Percentiles rank a stretch among this genome's conserved stretches.
These are phyloP conservation scores for Thelephora ganbajun DNA, from an alignment of 768 basidiomycete genomes.

Conservation along the genomic window DNA sequence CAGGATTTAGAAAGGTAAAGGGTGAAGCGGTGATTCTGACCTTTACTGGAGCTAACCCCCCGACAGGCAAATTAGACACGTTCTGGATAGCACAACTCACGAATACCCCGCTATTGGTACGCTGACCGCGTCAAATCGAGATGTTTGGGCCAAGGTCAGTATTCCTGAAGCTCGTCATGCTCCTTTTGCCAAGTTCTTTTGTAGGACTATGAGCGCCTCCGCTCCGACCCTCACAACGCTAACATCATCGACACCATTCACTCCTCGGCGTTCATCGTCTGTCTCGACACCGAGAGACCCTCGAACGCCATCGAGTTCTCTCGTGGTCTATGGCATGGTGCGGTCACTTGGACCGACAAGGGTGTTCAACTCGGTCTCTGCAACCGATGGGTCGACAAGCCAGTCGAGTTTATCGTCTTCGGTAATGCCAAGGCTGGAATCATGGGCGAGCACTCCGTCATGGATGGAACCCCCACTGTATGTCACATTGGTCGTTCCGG, in stretches of 20 bases:
- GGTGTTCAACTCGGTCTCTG: slow-evolving; percentile 32
- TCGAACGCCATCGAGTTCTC: slow-evolving; percentile 42
- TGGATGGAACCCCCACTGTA: slow-evolving; percentile 77
- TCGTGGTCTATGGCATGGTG: slow-evolving; percentile 74
- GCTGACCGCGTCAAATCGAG: slow-evolving; percentile 67
- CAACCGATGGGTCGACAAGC: slow-evolving; percentile 86
- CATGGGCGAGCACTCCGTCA: slow-evolving; percentile 87
- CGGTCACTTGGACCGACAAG: slow-evolving; percentile 23
- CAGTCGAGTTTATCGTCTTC: slow-evolving; percentile 67
- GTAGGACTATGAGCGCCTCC: slow-evolving; percentile 19
- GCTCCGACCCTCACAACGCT: slow-evolving; percentile 46
- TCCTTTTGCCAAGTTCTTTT: neutral
- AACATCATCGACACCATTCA: slow-evolving; percentile 59
- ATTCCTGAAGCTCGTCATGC: neutral
- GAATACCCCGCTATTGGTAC: slow-evolving; percentile 54
- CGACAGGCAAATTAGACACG: slow-evolving; percentile 48
- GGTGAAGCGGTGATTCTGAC: neutral
- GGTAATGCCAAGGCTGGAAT: slow-evolving; percentile 73
- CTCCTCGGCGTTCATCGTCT: slow-evolving; percentile 75
- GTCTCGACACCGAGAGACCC: slow-evolving; percentile 54
- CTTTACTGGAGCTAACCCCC: neutral
- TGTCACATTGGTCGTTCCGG: neutral
- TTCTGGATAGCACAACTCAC: slow-evolving; percentile 48
- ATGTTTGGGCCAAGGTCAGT: slow-evolving; percentile 76
- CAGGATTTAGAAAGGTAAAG: slow-evolving; percentile 51